A percentile compares a stretch with the other conserved stretches of the same genome.
phyloP scores from a whole-genome alignment of 371 early-diverging fungal genomes.

The Circinella umbellata region DNA sequence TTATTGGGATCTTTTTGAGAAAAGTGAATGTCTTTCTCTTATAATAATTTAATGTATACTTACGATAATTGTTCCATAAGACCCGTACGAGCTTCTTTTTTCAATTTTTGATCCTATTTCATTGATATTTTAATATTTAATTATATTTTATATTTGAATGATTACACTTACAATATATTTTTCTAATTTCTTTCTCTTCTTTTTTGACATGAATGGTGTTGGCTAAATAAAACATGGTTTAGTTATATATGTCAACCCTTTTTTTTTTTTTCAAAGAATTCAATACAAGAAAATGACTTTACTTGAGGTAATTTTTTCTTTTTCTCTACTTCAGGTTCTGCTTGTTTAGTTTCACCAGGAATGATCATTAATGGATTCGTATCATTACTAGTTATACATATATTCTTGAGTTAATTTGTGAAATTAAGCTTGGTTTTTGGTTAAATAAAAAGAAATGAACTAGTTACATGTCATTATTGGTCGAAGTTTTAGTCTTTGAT shows the following conservation, averaged over 20 bases:
- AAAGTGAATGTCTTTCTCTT: too few relatives aligned
- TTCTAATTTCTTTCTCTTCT: conserved; percentile 81
- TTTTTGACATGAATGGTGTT: conserved; percentile 62
- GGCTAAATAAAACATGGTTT: conserved; percentile 21
- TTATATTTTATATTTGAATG: too few relatives aligned
- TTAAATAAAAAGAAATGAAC: not conserved
- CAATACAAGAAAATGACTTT: too few relatives aligned
- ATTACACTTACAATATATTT: conserved; percentile 67
- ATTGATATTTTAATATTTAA: too few relatives aligned
- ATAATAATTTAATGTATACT: not conserved
- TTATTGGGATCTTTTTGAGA: too few relatives aligned
- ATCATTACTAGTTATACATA: conserved; percentile 17
- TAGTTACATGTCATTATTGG: not conserved
- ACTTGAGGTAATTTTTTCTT: not conserved
- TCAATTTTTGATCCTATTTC: conserved; percentile 84
- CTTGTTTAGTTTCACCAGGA: conserved; percentile 23
- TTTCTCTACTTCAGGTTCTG: conserved; percentile 15
- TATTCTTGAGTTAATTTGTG: not conserved
- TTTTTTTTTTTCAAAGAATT: not conserved
- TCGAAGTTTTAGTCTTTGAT: not conserved
- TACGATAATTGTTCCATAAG: conserved; percentile 83
- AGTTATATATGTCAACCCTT: conserved; percentile 1
- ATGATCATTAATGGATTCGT: conserved; percentile 49
- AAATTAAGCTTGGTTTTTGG: not conserved
- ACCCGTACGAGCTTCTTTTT: conserved; percentile 88